Evolutionary conservation across 768 basidiomycete species (phyloP).

Genomic region (Leccinellum luteum): DNA sequence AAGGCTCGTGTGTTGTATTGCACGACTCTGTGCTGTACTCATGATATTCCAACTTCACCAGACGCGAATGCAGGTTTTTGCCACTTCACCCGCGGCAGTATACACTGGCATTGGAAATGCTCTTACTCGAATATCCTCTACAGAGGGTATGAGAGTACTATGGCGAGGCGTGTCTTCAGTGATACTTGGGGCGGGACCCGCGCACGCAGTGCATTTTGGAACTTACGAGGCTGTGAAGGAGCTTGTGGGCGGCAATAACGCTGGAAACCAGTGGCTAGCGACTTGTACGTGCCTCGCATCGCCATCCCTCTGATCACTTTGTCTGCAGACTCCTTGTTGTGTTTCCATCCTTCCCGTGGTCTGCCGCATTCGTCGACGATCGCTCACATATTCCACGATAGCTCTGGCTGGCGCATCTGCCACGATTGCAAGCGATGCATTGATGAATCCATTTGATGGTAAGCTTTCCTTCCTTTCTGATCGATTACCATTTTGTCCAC

Average conservation of each 20-base stretch:
- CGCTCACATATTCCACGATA: conserved; percentile 33
- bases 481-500: conserved; percentile 5
- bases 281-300: conserved; percentile 62
- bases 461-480: conserved; percentile 26
- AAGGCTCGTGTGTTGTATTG: conserved; percentile 59
- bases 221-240: conserved; percentile 95
- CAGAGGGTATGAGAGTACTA: conserved; percentile 85
- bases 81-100: conserved; percentile 78
- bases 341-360: background rate
- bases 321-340: background rate
- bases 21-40: background rate
- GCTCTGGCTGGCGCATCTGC: conserved; percentile 93
- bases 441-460: conserved; percentile 99
- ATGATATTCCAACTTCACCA: conserved; percentile 30
- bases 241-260: conserved; percentile 77
- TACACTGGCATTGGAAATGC: conserved; percentile 91
- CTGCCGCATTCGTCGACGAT: background rate
- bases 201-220: conserved; percentile 97
- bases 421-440: conserved; percentile 91
- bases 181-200: conserved; percentile 94
- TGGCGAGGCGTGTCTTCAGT: conserved; percentile 98
- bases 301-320: background rate
- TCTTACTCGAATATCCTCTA: conserved; percentile 87
- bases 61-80: conserved; percentile 99
- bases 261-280: conserved; percentile 78